Percentiles rank a stretch among this genome's conserved stretches.
phyloP scores from a whole-genome alignment of 2,329 filamentous ascomycete genomes.

The Thyridium curvatum region DNA sequence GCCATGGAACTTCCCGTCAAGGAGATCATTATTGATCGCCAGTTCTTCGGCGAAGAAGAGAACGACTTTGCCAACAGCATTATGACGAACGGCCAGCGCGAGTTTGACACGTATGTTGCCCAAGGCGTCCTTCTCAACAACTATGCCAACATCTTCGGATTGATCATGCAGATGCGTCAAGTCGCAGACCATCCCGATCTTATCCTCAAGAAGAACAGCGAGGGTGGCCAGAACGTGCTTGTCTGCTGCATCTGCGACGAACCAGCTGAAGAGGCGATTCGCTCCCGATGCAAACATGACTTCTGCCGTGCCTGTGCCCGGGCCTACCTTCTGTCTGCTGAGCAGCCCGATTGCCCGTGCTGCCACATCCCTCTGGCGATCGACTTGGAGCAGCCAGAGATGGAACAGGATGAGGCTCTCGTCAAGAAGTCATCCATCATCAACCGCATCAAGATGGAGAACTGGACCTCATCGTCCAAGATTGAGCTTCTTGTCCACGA shows the following conservation, averaged over 20 bases:
- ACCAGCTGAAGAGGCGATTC: slow-evolving; percentile 88
- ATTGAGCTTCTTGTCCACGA: slow-evolving; percentile 96
- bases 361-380: slow-evolving; percentile 89
- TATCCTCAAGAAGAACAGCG: slow-evolving; percentile 79
- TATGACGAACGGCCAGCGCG: slow-evolving; percentile 83
- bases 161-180: slow-evolving; percentile 99
- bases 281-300: slow-evolving; percentile 87
- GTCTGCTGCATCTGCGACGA: slow-evolving; percentile 96
- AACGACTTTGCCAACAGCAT: slow-evolving; percentile 93
- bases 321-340: slow-evolving; percentile 73
- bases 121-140: slow-evolving; percentile 94
- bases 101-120: slow-evolving; percentile 93
- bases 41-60: slow-evolving; percentile 95
- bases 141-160: slow-evolving; percentile 96
- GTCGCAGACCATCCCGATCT: slow-evolving; percentile 95
- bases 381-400: slow-evolving; percentile 90
- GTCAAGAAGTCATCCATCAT: slow-evolving; percentile 97
- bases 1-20: slow-evolving; percentile 97
- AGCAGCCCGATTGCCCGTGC: slow-evolving; percentile 73
- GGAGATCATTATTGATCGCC: slow-evolving; percentile 83
- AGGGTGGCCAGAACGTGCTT: slow-evolving; percentile 83
- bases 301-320: slow-evolving; percentile 80
- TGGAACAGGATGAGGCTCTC: slow-evolving; percentile 80
- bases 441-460: slow-evolving; percentile 97
- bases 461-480: slow-evolving; percentile 97